Evolutionary conservation across 2,329 filamentous ascomycete species (phyloP), one percentile per base, ranked within the genome.

Genomic region (Monosporascus sp.): DNA sequence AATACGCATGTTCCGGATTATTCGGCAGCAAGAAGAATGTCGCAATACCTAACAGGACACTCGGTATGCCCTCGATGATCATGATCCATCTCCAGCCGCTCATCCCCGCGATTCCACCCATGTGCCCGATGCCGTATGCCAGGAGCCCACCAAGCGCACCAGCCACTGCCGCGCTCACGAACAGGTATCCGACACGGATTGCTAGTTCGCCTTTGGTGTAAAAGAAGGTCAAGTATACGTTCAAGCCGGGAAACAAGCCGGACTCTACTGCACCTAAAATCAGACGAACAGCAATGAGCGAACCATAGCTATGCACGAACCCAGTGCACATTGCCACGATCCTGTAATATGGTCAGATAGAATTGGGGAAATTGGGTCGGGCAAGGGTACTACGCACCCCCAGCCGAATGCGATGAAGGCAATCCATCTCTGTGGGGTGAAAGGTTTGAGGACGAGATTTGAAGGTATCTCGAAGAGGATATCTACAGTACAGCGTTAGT

Each of bases 201-300:
- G 86, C 87, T 2, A 90, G 78, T 68, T 91, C 88, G 27, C 79
- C 77, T 63, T 87, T 87, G 47, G 83, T 87, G 71, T 91, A 91
- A 74, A 89, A 90, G 58, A 90, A 80, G 0, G 87, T 90, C 18
- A 91, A 75, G 60, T 65, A 65, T 3, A 65, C 57, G 48, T 63
- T 65, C 31, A 65, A 57, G 1, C 61, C 63, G 2, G 63, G 63
- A 48, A 66, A 65, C 14, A 65, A 52, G 1, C 64, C 64, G 3
- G 63, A 63, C 49, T 66, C 63, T 39, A 89, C 77, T 6, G 79
- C 74, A 5, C 88, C 88, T 0, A 91, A 79, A 15, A 90, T 70
- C 0, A 91, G 64, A 5, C 88, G 83, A 57, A 83, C 85, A 6
- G 80, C 86, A n/a, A 91, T 71, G 4, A 92, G 72, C 2, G 80